Base-by-base conservation (phyloP, 2,329 filamentous ascomycete genomes). In the Chaetomiaceae sp. region DNA sequence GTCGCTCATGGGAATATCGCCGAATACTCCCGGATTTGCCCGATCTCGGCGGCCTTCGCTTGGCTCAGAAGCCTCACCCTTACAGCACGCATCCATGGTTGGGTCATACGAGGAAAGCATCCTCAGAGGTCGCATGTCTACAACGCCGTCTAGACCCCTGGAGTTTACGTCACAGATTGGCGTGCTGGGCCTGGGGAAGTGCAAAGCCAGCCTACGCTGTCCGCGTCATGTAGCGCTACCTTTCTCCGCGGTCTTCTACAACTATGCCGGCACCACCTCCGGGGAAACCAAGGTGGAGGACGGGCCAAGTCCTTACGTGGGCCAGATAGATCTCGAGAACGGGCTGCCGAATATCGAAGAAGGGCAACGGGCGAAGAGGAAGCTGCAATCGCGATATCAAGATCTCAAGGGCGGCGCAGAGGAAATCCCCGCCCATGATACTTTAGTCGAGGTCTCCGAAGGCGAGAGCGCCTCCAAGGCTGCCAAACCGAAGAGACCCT, bases 91-190 rank as follows among this genome's bases (percentile, higher is more conserved):
- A 8, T 91, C 91, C 3, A 95, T 99, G 87, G 92, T 97, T 2
- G 94, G 94, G 2, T 96, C 92, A 1, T 99, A 96, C 62, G 94
- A 99, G 70, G 94, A 99, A 71, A 96, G 90, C 25, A 96, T 99
- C 55, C 75, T 99, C 2, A 84, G 90, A 42, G 94, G 94, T 34
- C 84, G 94, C 57, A 99, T 99, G 94, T 97, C 94, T 25, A 96
- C 91, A 1, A 94, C 86, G 2, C 92, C 94, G 0, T 97, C 92
- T 1, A 91, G 89, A 60, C 92, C 94, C 5, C 75, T 99, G 5
- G 86, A 96, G 60, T 99, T 99, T 65, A 79, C 95, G 5, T 94
- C 94, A 25, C 90, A 97, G 66, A 96, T 99, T 53, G 94, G 94
- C 20, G 94, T 97, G 0, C 75, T 97, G 14, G 94, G 91, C 9